Percentiles rank a stretch among this genome's conserved stretches.
Conservation (phyloP, 495 filamentous ascomycete species). For the Entonaema liquescens region DNA sequence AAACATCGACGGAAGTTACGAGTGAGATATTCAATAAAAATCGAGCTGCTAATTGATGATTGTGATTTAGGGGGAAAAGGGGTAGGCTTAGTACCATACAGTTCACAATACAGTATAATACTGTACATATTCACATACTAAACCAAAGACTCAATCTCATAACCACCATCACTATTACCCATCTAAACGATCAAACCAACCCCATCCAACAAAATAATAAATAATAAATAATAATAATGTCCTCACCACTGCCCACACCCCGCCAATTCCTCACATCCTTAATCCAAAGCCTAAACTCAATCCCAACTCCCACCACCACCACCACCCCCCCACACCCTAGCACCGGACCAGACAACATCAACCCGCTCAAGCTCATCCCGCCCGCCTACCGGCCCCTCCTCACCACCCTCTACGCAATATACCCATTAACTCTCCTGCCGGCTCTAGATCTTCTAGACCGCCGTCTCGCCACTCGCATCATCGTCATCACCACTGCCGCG, state of each 20-base stretch:
- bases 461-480: constrained; percentile 62
- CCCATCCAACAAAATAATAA: background rate
- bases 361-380: constrained; percentile 54
- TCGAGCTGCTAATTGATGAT: background rate
- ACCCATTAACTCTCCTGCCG: constrained; percentile 68
- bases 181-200: background rate
- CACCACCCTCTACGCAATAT: constrained; percentile 71
- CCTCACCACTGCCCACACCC: constrained; percentile 46
- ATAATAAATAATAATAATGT: constrained; percentile 23
- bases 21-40: background rate
- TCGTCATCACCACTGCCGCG: constrained; percentile 27
- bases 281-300: constrained; percentile 52
- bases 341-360: constrained; percentile 25
- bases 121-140: constrained; percentile 7
- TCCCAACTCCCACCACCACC: constrained; percentile 39
- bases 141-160: background rate
- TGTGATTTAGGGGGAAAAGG: background rate
- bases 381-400: constrained; percentile 55
- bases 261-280: constrained; percentile 57
- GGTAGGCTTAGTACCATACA: too few relatives aligned
- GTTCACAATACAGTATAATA: constrained; percentile 18
- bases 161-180: background rate
- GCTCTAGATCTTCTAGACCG: constrained; percentile 86
- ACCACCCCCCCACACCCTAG: background rate
- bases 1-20: background rate